Base-by-base conservation (phyloP, 176 grass and related monocot species). In the Musa schizocarpa region DNA sequence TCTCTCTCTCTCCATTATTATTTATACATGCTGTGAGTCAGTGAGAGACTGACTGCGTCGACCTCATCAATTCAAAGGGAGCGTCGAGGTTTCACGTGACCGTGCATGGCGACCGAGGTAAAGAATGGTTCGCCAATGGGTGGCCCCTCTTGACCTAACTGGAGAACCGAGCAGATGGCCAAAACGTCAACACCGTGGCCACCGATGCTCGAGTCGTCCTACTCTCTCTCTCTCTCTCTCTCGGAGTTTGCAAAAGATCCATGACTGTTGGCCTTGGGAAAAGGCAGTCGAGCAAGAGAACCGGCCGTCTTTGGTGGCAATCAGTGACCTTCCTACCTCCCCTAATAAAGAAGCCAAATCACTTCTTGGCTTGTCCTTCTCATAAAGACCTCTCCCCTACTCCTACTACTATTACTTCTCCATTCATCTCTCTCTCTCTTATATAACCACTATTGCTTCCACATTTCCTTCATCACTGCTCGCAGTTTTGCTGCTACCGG, bases 341-440 rank as follows among this genome's bases (percentile, higher is more conserved):
- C 68, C 68, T 51, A 52, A 50, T 70, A 70, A 70, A 70, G 68
- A 70, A 50, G 68, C 68, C 68, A 70, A 70, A 70, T 17, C 48
- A 70, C 48, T 70, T 70, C 68, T 52, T 70, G 68, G 9, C 17
- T 50, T 51, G 68, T 70, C 68, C 68, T 70, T 70, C 12, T 51
- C 43, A 70, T 50, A 11, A n/a, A 70, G 68, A 70, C 68, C 17
- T 8, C 43, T 51, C 68, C 68, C 26, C 57, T 61, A 17, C 65
- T 34, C 11, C 25, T 14, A 14, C 68, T 70, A 1, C 34, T 17
- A 17, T 50, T n/a, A 17, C 48, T n/a, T 43, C 34, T 43, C 4
- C 29, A 0, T 34, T 5, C 29, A 4, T 43, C 34, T 43, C 34
- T 43, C 34, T 43, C 12, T 2, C 3, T 19, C 51, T 20, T 70